A percentile compares a stretch with the other conserved stretches of the same genome.
Evolutionary conservation across 1,284 basidiomycete genomes (phyloP).

Genomic region (Nidula niveotomentosa): DNA sequence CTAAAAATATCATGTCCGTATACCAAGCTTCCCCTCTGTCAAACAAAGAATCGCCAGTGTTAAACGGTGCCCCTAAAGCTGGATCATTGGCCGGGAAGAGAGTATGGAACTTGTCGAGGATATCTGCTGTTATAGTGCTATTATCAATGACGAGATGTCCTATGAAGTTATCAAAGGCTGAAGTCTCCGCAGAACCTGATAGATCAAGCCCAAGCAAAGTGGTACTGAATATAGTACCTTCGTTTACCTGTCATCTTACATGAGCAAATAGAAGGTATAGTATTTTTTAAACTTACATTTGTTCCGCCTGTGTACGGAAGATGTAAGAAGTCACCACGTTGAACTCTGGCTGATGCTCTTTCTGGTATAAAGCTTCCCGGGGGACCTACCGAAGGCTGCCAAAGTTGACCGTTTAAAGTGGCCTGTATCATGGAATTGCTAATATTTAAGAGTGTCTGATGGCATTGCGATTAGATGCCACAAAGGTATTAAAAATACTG

Average conservation of each 20-base stretch:
- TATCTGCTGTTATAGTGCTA: conserved; percentile 39
- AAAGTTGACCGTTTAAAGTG: conserved; percentile 54
- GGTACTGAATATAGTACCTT: conserved; percentile 44
- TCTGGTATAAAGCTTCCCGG: conserved; percentile 48
- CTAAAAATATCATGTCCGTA: conserved; percentile 54
- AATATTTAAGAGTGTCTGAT: conserved; percentile 43
- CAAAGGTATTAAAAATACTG: not conserved
- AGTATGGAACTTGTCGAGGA: conserved; percentile 33
- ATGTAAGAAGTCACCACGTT: conserved; percentile 49
- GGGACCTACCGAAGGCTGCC: conserved; percentile 58
- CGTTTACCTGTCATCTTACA: conserved; percentile 40
- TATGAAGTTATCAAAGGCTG: conserved; percentile 45
- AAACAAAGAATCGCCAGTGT: conserved; percentile 58
- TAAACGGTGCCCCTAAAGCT: conserved; percentile 43
- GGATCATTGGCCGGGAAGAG: conserved; percentile 50
- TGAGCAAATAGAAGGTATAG: not conserved
- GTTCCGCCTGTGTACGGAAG: conserved; percentile 56
- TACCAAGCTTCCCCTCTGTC: conserved; percentile 57
- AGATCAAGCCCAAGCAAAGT: conserved; percentile 34
- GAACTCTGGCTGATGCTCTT: conserved; percentile 46
- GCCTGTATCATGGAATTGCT: conserved; percentile 45
- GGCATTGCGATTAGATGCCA: not conserved
- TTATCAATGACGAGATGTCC: conserved; percentile 47
- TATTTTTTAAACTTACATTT: conserved; percentile 34
- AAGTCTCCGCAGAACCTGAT: conserved; percentile 32